Percentiles rank a stretch among this genome's conserved stretches.
phyloP scores from a whole-genome alignment of 2,329 filamentous ascomycete species.

The Colletotrichum sp. region DNA sequence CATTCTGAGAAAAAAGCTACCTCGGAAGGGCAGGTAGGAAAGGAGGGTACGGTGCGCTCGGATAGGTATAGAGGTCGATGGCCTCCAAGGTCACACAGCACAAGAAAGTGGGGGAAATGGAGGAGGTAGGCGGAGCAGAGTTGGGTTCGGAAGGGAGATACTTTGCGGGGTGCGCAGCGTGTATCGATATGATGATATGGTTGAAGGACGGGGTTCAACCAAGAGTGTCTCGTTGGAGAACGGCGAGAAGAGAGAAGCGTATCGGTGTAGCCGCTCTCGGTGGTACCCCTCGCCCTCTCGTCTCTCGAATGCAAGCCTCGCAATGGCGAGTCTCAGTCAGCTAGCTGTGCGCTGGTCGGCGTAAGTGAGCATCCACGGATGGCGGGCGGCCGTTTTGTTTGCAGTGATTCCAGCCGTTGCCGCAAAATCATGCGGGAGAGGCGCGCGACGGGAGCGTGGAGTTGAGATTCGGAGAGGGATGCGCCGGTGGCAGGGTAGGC shows the following conservation, averaged over 20 bases:
- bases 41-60: slow-evolving; percentile 26
- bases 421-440: slow-evolving; percentile 3
- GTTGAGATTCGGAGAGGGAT: slow-evolving; percentile 12
- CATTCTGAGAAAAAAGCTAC: slow-evolving; percentile 42
- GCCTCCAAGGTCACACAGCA: slow-evolving; percentile 36
- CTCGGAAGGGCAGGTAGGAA: background rate
- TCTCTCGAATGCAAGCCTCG: slow-evolving; percentile 6
- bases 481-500: slow-evolving; percentile 1
- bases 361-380: background rate
- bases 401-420: background rate
- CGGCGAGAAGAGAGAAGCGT: background rate
- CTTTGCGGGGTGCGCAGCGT: slow-evolving; percentile 15
- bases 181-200: slow-evolving; percentile 3
- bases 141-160: slow-evolving; percentile 10
- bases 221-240: background rate
- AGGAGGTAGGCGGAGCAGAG: slow-evolving; percentile 17
- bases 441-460: background rate
- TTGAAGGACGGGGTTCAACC: background rate
- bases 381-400: background rate
- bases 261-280: background rate
- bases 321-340: background rate
- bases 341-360: background rate
- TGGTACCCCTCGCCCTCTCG: background rate
- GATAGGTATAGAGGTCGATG: slow-evolving; percentile 24
- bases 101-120: slow-evolving; percentile 30